A percentile compares a stretch with the other conserved stretches of the same genome.
These are phyloP conservation scores for Coniochaeta prunicola DNA, from an alignment of 2,329 filamentous ascomycete genomes.

Conservation along the genomic window DNA sequence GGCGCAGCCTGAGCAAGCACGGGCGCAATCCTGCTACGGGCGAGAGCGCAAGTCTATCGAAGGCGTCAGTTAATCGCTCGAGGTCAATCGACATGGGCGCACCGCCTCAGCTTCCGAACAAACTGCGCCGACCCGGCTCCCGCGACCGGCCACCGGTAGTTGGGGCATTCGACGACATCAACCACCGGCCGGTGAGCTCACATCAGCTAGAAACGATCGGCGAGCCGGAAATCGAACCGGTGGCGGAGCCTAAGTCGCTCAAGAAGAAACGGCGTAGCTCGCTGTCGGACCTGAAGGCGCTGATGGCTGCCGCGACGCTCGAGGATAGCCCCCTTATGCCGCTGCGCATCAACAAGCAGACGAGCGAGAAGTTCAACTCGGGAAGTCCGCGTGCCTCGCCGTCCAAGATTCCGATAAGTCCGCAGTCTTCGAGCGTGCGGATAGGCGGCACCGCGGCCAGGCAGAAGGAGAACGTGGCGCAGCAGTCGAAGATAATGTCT, in stretches of 20 bases:
- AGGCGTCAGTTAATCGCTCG: constrained; percentile 59
- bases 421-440: constrained; percentile 29
- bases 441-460: constrained; percentile 24
- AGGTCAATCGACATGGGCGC: constrained; percentile 69
- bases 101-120: constrained; percentile 35
- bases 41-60: constrained; percentile 59
- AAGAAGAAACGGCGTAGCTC: constrained; percentile 86
- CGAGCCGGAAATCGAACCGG: constrained; percentile 41
- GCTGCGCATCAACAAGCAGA: constrained; percentile 44
- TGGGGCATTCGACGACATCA: constrained; percentile 53
- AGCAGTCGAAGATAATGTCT: constrained; percentile 16
- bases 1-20: constrained; percentile 84
- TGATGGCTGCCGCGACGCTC: constrained; percentile 56
- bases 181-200: constrained; percentile 47
- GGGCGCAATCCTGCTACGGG: constrained; percentile 51
- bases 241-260: constrained; percentile 28
- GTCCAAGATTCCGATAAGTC: constrained; percentile 47
- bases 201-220: constrained; percentile 53
- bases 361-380: constrained; percentile 50
- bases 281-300: constrained; percentile 67
- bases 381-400: constrained; percentile 34
- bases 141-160: constrained; percentile 54
- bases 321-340: constrained; percentile 38
- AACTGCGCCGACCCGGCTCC: constrained; percentile 44
- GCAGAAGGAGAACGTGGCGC: constrained; percentile 39